A percentile compares a stretch with the other conserved stretches of the same genome.
phyloP scores from a whole-genome alignment of 2,329 filamentous ascomycete genomes.

The Hypoxylon rubiginosum region DNA sequence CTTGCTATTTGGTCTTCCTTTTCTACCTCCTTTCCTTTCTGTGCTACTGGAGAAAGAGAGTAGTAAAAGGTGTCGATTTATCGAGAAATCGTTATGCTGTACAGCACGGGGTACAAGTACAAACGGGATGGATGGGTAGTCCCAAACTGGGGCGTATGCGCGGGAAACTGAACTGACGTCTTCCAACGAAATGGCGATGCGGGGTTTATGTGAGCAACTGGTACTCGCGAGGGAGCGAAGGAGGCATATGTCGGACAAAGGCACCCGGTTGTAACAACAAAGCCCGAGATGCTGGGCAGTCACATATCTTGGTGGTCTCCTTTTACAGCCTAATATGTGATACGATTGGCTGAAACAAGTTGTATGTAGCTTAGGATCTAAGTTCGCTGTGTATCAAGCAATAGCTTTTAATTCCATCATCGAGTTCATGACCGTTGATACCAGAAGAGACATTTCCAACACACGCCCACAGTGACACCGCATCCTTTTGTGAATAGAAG shows the following conservation, averaged over 20 bases:
- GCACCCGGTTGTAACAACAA: constrained; percentile 28
- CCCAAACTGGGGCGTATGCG: constrained; percentile 17
- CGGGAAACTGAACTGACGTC: constrained; percentile 2
- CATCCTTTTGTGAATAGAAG: constrained; percentile 56
- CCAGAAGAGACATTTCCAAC: constrained; percentile 57
- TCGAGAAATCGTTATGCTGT: constrained; percentile 24
- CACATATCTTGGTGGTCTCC: constrained; percentile 29
- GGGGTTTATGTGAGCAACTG: not conserved
- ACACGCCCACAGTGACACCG: constrained; percentile 54
- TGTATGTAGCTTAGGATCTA: constrained; percentile 51
- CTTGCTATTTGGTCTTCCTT: not conserved
- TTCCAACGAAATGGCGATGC: constrained; percentile 20
- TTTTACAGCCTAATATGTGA: constrained; percentile 42
- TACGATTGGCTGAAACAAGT: constrained; percentile 44
- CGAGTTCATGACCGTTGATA: constrained; percentile 56
- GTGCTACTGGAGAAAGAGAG: constrained; percentile 5
- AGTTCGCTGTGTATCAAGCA: constrained; percentile 55
- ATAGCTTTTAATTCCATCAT: constrained; percentile 58
- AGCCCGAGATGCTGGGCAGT: constrained; percentile 23
- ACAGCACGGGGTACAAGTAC: constrained; percentile 30
- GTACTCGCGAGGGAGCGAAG: not conserved
- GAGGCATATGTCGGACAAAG: constrained; percentile 13
- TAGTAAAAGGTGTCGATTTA: constrained; percentile 8
- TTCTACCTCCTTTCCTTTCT: not conserved
- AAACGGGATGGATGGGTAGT: constrained; percentile 9